A percentile compares a stretch with the other conserved stretches of the same genome.
Evolutionary conservation across 257 asterid genomes (phyloP).

Genomic region (Handroanthus guayacan): DNA sequence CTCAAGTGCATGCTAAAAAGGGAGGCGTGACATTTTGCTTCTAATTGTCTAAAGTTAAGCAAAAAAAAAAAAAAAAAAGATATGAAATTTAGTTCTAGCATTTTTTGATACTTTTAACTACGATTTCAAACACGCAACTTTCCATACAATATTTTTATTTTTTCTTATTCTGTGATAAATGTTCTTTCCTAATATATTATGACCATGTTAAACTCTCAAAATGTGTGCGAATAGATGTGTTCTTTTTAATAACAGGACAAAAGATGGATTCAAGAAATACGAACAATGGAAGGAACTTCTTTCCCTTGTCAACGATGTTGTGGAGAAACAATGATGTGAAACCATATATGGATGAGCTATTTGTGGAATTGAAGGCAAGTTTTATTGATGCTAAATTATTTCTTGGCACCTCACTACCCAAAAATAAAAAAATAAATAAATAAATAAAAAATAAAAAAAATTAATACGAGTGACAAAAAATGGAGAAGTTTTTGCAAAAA

Average conservation of each 20-base stretch:
- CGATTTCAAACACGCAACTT: no score
- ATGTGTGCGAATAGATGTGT: slow-evolving; percentile 75
- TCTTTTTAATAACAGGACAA: slow-evolving; percentile 71
- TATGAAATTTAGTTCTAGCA: no score
- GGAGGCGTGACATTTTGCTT: no score
- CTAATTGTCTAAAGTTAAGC: no score
- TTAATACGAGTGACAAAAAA: no score
- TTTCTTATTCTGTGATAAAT: background rate
- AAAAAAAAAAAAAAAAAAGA: no score
- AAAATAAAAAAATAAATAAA: no score
- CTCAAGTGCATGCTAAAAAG: no score
- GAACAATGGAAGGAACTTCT: slow-evolving; percentile 57
- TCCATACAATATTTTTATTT: no score
- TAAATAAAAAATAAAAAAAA: no score
- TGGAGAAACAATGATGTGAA: slow-evolving; percentile 55
- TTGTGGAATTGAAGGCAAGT: slow-evolving; percentile 54
- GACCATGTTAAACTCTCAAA: slow-evolving; percentile 39
- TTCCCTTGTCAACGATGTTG: slow-evolving; percentile 58
- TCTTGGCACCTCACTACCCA: background rate
- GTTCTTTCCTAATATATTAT: background rate
- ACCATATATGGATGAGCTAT: slow-evolving; percentile 66
- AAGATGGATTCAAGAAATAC: slow-evolving; percentile 45
- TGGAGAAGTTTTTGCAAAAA: no score
- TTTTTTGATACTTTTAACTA: no score
- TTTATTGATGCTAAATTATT: background rate